Evolutionary conservation across 163 green algal species (phyloP).

Genomic region (Chlamydomonas reinhardtii): DNA sequence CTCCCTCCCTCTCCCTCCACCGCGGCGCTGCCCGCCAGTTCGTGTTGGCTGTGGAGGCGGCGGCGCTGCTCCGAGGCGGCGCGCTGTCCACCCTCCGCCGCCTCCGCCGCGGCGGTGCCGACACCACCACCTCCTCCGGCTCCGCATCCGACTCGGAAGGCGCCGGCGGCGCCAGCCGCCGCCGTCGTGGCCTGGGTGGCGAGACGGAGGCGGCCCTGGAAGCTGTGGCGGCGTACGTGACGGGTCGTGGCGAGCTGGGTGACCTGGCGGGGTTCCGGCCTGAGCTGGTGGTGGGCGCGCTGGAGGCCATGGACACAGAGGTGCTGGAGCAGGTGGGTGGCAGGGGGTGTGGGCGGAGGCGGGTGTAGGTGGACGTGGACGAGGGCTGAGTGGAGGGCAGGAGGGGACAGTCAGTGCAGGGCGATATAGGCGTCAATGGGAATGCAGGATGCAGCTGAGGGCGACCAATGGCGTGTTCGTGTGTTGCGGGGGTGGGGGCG

Average conservation of each 20-base stretch:
- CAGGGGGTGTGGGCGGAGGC: background rate
- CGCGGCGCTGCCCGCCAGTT: conserved; percentile 24
- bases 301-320: conserved; percentile 43
- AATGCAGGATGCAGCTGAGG: too few relatives aligned
- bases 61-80: conserved; percentile 13
- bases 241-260: background rate
- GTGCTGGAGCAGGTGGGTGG: conserved; percentile 39
- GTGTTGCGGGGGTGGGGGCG: too few relatives aligned
- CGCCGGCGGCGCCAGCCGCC: background rate
- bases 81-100: background rate
- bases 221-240: conserved; percentile 32
- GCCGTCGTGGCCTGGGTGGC: background rate
- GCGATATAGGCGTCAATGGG: too few relatives aligned
- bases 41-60: conserved; percentile 32
- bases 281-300: background rate
- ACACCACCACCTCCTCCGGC: background rate
- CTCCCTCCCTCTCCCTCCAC: background rate
- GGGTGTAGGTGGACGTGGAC: background rate
- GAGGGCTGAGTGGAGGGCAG: background rate
- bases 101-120: background rate
- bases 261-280: conserved; percentile 1
- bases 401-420: background rate
- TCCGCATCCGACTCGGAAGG: too few relatives aligned
- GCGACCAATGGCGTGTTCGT: too few relatives aligned
- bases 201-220: conserved; percentile 39